Conservation (phyloP, 179 eudicot genomes). For the Sideroxylon spinosum region DNA sequence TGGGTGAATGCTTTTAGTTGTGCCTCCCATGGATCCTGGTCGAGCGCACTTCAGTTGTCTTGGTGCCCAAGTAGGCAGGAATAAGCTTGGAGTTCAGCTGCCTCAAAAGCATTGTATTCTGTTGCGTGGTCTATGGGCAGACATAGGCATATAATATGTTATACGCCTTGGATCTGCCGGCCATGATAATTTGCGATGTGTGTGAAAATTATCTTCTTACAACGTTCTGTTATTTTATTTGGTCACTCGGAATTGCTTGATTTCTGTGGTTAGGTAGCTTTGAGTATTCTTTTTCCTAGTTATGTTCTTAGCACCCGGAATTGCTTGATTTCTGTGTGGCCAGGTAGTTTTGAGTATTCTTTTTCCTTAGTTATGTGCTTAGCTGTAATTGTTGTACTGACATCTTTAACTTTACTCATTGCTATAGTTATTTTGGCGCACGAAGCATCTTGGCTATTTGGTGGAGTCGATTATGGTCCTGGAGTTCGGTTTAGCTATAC, state of each 20-base stretch:
- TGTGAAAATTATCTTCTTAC: background rate
- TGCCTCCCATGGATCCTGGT: too few relatives aligned
- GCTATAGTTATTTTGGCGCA: slow-evolving; percentile 78
- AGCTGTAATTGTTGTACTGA: background rate
- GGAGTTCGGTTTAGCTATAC: slow-evolving; percentile 74
- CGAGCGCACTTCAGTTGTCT: too few relatives aligned
- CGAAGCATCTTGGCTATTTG: slow-evolving; percentile 66
- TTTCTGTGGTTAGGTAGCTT: background rate
- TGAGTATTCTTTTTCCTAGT: background rate
- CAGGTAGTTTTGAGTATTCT: background rate
- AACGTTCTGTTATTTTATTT: background rate
- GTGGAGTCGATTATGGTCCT: slow-evolving; percentile 78
- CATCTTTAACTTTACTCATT: background rate
- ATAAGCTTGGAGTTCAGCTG: too few relatives aligned
- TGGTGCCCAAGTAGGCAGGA: too few relatives aligned
- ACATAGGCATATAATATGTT: too few relatives aligned
- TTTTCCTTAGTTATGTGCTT: background rate
- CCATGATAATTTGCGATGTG: background rate
- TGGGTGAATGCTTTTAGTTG: too few relatives aligned
- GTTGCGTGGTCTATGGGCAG: too few relatives aligned
- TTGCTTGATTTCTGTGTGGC: background rate
- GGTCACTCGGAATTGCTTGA: background rate
- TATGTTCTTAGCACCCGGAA: background rate
- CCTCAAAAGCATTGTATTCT: too few relatives aligned
- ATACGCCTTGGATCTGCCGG: too few relatives aligned